phyloP scores from a whole-genome alignment of 257 asterid genomes.

The Forsythia viridissima region DNA sequence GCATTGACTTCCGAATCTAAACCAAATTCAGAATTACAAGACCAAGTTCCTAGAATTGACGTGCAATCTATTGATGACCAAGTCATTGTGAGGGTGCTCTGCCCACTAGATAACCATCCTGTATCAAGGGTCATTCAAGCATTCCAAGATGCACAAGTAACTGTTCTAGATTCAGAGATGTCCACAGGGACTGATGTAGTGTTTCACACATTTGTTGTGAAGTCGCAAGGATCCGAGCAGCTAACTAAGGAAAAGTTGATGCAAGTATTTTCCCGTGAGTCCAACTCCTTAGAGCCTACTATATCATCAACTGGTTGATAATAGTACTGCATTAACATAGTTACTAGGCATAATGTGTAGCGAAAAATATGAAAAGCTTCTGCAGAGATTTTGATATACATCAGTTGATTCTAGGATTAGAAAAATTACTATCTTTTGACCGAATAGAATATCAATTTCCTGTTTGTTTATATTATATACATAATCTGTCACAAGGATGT shows the following conservation, averaged over 20 bases:
- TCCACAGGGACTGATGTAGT: constrained; percentile 56
- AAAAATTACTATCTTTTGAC: constrained; percentile 25
- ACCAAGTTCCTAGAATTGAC: constrained; percentile 36
- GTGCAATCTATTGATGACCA: constrained; percentile 42
- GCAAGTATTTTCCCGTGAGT: constrained; percentile 46
- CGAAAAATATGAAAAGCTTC: constrained; percentile 21
- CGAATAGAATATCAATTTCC: constrained; percentile 32
- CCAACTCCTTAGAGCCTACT: constrained; percentile 32
- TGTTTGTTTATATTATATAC: constrained; percentile 42
- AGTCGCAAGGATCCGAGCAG: constrained; percentile 60
- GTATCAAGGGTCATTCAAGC: constrained; percentile 61
- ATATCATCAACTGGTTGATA: constrained; percentile 29
- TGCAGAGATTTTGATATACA: constrained; percentile 43
- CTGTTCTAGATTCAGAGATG: constrained; percentile 58
- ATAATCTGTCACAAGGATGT: constrained; percentile 23
- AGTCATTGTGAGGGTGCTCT: constrained; percentile 59
- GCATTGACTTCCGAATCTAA: constrained; percentile 37
- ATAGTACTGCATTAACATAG: constrained; percentile 10
- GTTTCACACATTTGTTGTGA: constrained; percentile 75
- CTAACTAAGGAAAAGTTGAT: constrained; percentile 75
- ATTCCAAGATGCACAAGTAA: constrained; percentile 55
- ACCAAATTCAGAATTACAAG: constrained; percentile 31
- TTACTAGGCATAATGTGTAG: constrained; percentile 23
- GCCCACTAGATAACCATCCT: constrained; percentile 71
- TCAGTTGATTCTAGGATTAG: constrained; percentile 41